Conservation (phyloP, 75 land plant genomes). For the Sequoia sempervirens region DNA sequence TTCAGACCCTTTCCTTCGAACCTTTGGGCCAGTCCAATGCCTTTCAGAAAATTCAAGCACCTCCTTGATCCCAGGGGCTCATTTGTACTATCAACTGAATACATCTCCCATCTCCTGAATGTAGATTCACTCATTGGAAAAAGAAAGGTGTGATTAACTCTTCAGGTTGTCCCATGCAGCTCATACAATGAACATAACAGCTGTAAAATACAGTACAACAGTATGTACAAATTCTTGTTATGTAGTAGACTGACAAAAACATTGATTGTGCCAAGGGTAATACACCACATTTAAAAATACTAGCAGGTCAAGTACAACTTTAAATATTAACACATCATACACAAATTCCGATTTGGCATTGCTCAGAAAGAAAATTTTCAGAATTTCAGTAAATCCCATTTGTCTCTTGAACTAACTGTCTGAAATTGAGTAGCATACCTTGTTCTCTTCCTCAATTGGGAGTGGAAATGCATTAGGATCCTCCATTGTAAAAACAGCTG, state of each 20-base stretch:
- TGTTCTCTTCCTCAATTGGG: constrained; percentile 6
- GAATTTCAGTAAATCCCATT: background rate
- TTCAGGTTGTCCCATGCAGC: background rate
- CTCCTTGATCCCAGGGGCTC: background rate
- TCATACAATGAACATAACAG: background rate
- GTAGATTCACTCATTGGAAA: background rate
- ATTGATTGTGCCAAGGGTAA: background rate
- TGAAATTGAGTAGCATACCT: background rate
- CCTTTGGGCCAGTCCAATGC: background rate
- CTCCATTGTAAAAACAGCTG: constrained; percentile 16
- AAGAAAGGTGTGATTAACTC: background rate
- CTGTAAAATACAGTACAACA: background rate
- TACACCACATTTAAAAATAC: background rate
- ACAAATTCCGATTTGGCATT: background rate
- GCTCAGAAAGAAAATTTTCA: background rate
- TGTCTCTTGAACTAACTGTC: background rate
- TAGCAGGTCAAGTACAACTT: background rate
- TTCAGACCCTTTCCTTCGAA: background rate
- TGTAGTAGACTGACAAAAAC: background rate
- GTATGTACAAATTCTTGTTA: background rate
- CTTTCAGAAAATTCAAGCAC: background rate
- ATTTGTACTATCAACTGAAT: background rate
- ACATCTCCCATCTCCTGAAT: background rate
- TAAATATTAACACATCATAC: background rate
- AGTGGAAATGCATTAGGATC: background rate